Conservation (phyloP, 2,329 filamentous ascomycete genomes). For the Lecanosticta acicola region DNA sequence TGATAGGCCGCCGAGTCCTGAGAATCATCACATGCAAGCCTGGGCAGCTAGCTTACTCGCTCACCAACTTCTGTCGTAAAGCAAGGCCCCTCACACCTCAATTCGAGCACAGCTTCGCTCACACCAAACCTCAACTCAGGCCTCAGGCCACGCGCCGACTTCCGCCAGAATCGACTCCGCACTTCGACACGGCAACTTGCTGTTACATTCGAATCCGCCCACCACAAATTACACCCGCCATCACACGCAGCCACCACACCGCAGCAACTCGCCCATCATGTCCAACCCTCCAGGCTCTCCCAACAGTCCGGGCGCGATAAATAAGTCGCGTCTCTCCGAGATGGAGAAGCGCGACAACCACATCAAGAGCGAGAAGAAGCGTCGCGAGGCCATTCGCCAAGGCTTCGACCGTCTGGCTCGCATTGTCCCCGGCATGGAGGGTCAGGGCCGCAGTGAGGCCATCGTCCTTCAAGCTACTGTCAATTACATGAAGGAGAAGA, state of each 20-base stretch:
- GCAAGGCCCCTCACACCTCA: neutral
- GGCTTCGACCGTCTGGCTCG: constrained; percentile 77
- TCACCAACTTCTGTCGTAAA: too few relatives aligned
- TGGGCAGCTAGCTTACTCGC: too few relatives aligned
- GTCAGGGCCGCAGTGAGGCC: constrained; percentile 78
- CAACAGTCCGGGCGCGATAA: neutral
- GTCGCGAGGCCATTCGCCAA: constrained; percentile 69
- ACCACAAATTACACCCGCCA: neutral
- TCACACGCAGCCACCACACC: neutral
- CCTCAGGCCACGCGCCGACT: neutral
- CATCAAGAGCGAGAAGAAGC: constrained; percentile 63
- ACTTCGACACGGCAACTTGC: too few relatives aligned
- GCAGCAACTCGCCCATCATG: constrained; percentile 2
- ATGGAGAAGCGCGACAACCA: constrained; percentile 70
- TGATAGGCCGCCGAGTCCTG: neutral
- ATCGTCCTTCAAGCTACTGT: constrained; percentile 62
- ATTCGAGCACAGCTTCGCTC: neutral
- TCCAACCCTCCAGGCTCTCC: neutral
- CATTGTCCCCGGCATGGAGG: constrained; percentile 74
- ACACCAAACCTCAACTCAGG: neutral
- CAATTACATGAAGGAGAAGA: constrained; percentile 39
- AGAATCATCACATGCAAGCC: neutral
- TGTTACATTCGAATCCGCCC: neutral
- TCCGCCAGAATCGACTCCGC: too few relatives aligned
- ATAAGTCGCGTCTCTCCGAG: constrained; percentile 60